These are phyloP conservation scores for Curvularia verruculosa DNA, from an alignment of 2,329 filamentous ascomycete genomes.

Conservation along the genomic window DNA sequence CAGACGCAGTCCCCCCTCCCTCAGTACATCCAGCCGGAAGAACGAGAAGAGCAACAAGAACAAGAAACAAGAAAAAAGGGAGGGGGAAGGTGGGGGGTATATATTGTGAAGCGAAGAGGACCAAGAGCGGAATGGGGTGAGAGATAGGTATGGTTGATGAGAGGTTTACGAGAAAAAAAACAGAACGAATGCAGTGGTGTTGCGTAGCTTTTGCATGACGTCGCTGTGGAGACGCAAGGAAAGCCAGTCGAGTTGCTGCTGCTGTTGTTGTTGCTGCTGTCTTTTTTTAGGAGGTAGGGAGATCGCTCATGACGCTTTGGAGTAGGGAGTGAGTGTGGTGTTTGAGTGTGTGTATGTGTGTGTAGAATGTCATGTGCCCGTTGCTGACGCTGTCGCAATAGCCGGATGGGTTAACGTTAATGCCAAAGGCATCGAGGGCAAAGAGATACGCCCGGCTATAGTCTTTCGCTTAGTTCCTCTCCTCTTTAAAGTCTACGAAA, in stretches of 20 bases:
- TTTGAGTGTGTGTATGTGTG: background rate
- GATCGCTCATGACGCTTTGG: conserved; percentile 20
- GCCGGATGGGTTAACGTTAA: conserved; percentile 36
- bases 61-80: background rate
- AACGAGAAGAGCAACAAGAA: no score
- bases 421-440: conserved; percentile 34
- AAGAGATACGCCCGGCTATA: conserved; percentile 32
- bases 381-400: conserved; percentile 21
- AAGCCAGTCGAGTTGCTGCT: no score
- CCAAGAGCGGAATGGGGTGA: no score
- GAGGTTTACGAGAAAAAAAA: no score
- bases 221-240: no score
- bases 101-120: no score
- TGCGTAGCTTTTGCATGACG: no score
- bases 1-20: conserved; percentile 1
- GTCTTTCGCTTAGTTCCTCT: conserved; percentile 34
- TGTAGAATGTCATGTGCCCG: background rate
- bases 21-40: background rate
- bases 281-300: background rate
- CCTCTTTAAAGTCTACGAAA: conserved; percentile 18
- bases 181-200: no score
- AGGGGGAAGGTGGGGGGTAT: no score
- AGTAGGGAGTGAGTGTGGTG: background rate
- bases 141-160: no score
- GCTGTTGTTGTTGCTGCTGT: no score